These are phyloP conservation scores for Fraxinus albicans DNA, from an alignment of 305 asterid genomes.

Conservation along the genomic window DNA sequence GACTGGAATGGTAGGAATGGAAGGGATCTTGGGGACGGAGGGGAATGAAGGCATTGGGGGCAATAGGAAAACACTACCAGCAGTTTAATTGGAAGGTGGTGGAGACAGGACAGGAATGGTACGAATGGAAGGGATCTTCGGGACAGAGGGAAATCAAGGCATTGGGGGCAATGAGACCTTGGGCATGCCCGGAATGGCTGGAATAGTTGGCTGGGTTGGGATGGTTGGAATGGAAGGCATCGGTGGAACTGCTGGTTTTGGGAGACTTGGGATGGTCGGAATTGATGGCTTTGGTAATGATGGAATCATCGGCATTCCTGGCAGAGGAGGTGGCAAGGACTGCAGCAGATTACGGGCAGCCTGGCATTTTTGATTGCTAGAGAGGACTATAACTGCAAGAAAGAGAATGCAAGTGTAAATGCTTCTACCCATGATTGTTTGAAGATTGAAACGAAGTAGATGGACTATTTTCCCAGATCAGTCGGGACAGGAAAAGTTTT, in stretches of 20 bases:
- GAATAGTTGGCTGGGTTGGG: slow-evolving; percentile 27
- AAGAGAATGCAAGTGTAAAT: not conserved
- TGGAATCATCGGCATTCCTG: slow-evolving; percentile 11
- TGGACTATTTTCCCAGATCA: not conserved
- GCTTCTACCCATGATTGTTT: not conserved
- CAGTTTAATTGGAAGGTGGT: not conserved
- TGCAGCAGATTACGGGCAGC: slow-evolving; percentile 10
- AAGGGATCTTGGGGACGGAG: not conserved
- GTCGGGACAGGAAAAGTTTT: not conserved
- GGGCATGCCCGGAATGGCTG: slow-evolving; percentile 8
- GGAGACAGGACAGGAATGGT: not conserved
- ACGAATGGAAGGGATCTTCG: not conserved
- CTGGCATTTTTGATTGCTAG: not conserved
- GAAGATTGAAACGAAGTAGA: not conserved
- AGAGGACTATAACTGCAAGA: not conserved
- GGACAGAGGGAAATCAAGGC: not conserved
- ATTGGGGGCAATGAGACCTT: not conserved
- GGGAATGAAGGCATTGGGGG: slow-evolving; percentile 11
- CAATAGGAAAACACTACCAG: not conserved
- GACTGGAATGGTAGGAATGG: not conserved
- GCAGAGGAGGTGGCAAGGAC: not conserved
- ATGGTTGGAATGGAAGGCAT: slow-evolving; percentile 25
- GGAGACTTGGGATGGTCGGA: slow-evolving; percentile 16
- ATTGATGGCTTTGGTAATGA: not conserved
- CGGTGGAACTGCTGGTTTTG: slow-evolving; percentile 19